A percentile compares a stretch with the other conserved stretches of the same genome.
Conservation (phyloP, 2,329 filamentous ascomycete species). For the Talaromyces sp. region DNA sequence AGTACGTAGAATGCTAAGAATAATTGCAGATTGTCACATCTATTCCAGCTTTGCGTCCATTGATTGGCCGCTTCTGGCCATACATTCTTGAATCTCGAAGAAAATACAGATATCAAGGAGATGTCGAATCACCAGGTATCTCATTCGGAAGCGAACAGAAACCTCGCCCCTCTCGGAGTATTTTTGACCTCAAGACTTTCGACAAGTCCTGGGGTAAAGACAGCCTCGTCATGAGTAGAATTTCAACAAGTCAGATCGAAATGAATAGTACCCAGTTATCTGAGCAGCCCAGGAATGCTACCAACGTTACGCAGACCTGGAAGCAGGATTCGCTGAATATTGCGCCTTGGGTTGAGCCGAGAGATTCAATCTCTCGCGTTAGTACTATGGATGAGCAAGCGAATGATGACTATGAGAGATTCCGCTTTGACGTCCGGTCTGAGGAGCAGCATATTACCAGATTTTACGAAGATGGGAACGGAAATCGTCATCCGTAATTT, state of each 20-base stretch:
- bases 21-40: slow-evolving; percentile 6
- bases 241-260: not conserved
- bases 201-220: not conserved
- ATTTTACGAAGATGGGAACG: not conserved
- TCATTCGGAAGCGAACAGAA: not conserved
- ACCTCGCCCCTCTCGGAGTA: not conserved
- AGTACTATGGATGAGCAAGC: not conserved
- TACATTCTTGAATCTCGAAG: not conserved
- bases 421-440: not conserved
- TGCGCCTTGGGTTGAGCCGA: not conserved
- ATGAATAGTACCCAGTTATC: not conserved
- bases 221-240: not conserved
- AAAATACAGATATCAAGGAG: not conserved
- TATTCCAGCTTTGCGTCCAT: slow-evolving; percentile 8
- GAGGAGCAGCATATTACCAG: not conserved
- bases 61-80: slow-evolving; percentile 5
- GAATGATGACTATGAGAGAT: not conserved
- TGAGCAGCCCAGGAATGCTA: not conserved
- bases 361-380: not conserved
- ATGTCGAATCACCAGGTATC: not conserved
- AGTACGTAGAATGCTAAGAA: slow-evolving; percentile 3
- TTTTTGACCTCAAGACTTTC: not conserved
- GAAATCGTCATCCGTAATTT: not conserved
- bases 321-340: not conserved
- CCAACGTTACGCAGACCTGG: not conserved